Conservation (phyloP, 1,284 basidiomycete species). For the Meira nashicola region DNA sequence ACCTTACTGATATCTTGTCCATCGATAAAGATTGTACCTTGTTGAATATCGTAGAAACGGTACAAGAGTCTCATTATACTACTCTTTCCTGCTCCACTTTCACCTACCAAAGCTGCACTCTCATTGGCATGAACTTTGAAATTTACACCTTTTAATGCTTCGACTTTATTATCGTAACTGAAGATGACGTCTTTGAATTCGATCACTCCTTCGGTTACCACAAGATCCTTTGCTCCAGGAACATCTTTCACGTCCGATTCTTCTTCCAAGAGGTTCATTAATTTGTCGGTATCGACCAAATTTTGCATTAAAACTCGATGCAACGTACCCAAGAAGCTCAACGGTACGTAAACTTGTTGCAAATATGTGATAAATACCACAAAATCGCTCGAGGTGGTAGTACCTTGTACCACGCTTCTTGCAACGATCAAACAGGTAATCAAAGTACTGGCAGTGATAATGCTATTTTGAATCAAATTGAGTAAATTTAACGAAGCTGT, state of each 20-base stretch:
- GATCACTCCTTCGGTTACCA: constrained; percentile 69
- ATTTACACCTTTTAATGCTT: constrained; percentile 70
- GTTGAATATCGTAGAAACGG: constrained; percentile 75
- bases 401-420: constrained; percentile 27
- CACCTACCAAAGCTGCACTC: constrained; percentile 43
- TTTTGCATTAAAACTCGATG: constrained; percentile 53
- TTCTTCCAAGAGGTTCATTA: constrained; percentile 51
- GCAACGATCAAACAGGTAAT: constrained; percentile 37
- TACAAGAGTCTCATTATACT: constrained; percentile 77
- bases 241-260: constrained; percentile 72
- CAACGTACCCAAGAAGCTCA: constrained; percentile 43
- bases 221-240: constrained; percentile 68
- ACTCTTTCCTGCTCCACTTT: constrained; percentile 74
- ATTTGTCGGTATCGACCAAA: constrained; percentile 57
- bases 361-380: constrained; percentile 76
- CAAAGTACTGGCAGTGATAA: constrained; percentile 42
- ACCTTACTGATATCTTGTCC: constrained; percentile 78
- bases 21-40: constrained; percentile 61
- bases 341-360: constrained; percentile 60
- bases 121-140: constrained; percentile 71
- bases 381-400: constrained; percentile 59
- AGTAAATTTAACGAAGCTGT: constrained; percentile 44
- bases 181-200: constrained; percentile 62
- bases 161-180: constrained; percentile 67
- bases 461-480: constrained; percentile 45